Evolutionary conservation across 2,329 filamentous ascomycete species (phyloP), one percentile per base, ranked within the genome.

Genomic region (Beauveria caledonica): DNA sequence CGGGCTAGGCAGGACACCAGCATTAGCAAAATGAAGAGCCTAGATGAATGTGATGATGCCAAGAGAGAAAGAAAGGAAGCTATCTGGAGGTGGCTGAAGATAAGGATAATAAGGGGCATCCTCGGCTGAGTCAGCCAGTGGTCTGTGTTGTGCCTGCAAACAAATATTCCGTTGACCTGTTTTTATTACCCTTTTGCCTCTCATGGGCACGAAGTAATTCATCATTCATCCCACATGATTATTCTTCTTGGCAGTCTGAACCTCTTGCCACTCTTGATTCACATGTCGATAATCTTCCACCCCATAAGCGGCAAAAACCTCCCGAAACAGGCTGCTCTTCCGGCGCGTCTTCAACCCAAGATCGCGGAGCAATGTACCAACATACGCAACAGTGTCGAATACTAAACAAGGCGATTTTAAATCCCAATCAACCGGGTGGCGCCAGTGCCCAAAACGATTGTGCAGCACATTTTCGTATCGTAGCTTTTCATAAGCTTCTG

Each of bases 371-470:
- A 93, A 70, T 68, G 86, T 65, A 71, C 91, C 85, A 23, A 89
- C 69, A 62, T 90, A 92, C 3, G 87, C 86, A 58, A 92, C 68
- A 0, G 80, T 80, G 71, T 93, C 89, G 66, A 92, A 92, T 11
- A 89, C 86, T 64, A 92, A 85, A 68, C 90, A 88, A 0, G 86
- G 86, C 56, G 81, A 75, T 67, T 77, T 78, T 19, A 74, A 77
- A 0, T 87, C 87, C 65, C 84, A 86, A 0, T 87, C 87, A 2
- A 76, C 80, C 1, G 86, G 84, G 64, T 88, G 88, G n/a, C 88
- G 79, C 80, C 86, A 86, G 62, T 79, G 82, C 1, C 86, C 86
- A 69, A 87, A 93, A 50, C 87, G 82, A 1, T 80, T 84, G 66
- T 87, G 78, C 25, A 91, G 73, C 50, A 86, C 79, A 0, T 86